Percentiles rank a stretch among this genome's conserved stretches.
These are phyloP conservation scores for Elasticomyces elasticus DNA, from an alignment of 495 filamentous ascomycete genomes.

Conservation along the genomic window DNA sequence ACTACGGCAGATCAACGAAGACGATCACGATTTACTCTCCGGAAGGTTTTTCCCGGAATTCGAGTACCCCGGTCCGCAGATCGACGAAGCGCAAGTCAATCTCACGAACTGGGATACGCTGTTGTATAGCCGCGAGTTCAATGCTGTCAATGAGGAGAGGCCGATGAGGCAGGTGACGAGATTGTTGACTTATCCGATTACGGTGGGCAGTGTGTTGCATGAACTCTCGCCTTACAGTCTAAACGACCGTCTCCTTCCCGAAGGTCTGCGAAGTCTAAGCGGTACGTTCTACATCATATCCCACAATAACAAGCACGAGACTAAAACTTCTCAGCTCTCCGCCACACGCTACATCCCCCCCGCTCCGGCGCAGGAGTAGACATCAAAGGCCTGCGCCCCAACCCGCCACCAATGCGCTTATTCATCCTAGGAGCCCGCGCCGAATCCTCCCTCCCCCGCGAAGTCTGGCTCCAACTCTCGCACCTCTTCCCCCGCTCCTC, in stretches of 20 bases:
- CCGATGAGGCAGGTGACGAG: conserved; percentile 83
- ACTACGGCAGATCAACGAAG: conserved; percentile 86
- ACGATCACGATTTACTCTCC: conserved; percentile 88
- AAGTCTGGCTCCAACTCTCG: conserved; percentile 85
- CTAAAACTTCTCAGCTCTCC: conserved; percentile 51
- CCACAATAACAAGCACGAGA: conserved; percentile 12
- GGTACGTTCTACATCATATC: conserved; percentile 45
- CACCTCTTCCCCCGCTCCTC: conserved; percentile 75
- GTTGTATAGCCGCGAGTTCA: conserved; percentile 78
- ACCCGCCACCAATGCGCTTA: conserved; percentile 76
- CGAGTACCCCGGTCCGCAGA: conserved; percentile 71
- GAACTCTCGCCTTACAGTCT: conserved; percentile 88
- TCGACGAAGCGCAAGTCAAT: conserved; percentile 80
- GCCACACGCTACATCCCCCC: conserved; percentile 86
- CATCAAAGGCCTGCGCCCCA: conserved; percentile 69
- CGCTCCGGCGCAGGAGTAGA: conserved; percentile 60
- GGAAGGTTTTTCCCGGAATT: conserved; percentile 92
- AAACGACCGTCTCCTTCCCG: conserved; percentile 59
- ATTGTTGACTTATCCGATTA: conserved; percentile 86
- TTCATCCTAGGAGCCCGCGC: conserved; percentile 94
- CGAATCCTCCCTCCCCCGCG: conserved; percentile 86
- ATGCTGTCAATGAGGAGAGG: conserved; percentile 77
- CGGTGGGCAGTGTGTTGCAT: conserved; percentile 81
- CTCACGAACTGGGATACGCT: conserved; percentile 99
- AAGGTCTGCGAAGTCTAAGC: conserved; percentile 85